phyloP scores from a whole-genome alignment of 2,329 filamentous ascomycete species.

The Cercospora zeina region DNA sequence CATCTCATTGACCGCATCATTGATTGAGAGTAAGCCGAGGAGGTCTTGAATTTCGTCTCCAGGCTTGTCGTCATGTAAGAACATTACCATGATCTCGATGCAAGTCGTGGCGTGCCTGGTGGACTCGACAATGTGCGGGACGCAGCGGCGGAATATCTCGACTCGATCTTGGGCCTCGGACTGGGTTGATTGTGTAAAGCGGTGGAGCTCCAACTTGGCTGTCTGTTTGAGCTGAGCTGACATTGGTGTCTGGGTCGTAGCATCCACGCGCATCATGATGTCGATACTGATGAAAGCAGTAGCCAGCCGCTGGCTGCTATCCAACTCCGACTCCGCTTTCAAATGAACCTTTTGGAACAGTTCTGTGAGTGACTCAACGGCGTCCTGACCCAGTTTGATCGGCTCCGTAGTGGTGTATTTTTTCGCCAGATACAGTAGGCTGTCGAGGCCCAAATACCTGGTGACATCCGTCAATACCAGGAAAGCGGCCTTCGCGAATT shows the following conservation, averaged over 20 bases:
- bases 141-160: slow-evolving; percentile 31
- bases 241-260: slow-evolving; percentile 11
- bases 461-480: slow-evolving; percentile 61
- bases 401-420: slow-evolving; percentile 60
- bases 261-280: slow-evolving; percentile 29
- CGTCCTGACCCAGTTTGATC: slow-evolving; percentile 30
- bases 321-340: slow-evolving; percentile 8
- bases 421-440: slow-evolving; percentile 65
- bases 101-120: slow-evolving; percentile 30
- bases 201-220: slow-evolving; percentile 27
- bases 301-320: slow-evolving; percentile 20
- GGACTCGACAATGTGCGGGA: slow-evolving; percentile 26
- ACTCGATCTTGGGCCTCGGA: slow-evolving; percentile 26
- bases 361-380: slow-evolving; percentile 29
- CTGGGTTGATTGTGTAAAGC: slow-evolving; percentile 21
- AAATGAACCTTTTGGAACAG: slow-evolving; percentile 25
- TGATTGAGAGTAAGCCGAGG: slow-evolving; percentile 29
- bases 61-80: slow-evolving; percentile 21
- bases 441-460: slow-evolving; percentile 45
- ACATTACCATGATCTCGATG: slow-evolving; percentile 30
- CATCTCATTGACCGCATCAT: slow-evolving; percentile 43
- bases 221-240: slow-evolving; percentile 25
- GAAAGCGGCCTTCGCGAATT: slow-evolving; percentile 78
- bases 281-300: slow-evolving; percentile 35
- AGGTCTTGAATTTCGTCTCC: slow-evolving; percentile 26